Evolutionary conservation across 1,284 basidiomycete species (phyloP).

Genomic region (Pseudozyma hubeiensis): DNA sequence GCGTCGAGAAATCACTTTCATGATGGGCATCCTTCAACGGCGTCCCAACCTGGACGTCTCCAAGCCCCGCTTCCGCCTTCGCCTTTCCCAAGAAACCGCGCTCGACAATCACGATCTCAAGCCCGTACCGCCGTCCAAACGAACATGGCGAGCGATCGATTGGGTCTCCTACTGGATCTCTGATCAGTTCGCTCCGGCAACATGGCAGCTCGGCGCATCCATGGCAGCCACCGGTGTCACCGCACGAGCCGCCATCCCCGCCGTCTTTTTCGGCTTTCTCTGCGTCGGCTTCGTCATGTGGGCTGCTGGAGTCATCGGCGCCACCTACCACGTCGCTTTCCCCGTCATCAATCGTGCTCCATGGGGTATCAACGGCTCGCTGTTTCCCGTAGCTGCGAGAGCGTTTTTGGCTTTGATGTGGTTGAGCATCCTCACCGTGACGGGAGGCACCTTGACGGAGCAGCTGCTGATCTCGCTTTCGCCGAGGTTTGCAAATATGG

Average conservation of each 20-base stretch:
- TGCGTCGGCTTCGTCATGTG: conserved; percentile 35
- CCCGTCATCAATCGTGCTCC: conserved; percentile 36
- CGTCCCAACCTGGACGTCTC: background rate
- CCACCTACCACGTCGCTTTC: conserved; percentile 38
- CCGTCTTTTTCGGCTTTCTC: conserved; percentile 30
- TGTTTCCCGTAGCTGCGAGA: conserved; percentile 20
- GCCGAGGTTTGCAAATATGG: conserved; percentile 27
- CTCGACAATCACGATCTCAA: conserved; percentile 34
- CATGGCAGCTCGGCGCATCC: conserved; percentile 32
- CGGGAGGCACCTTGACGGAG: conserved; percentile 23
- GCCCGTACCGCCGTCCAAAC: conserved; percentile 13
- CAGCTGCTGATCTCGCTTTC: conserved; percentile 23
- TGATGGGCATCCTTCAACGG: conserved; percentile 7
- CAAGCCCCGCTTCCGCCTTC: conserved; percentile 9
- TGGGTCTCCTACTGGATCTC: conserved; percentile 43
- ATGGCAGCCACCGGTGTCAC: conserved; percentile 35
- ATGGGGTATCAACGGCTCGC: conserved; percentile 28
- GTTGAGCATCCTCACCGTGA: conserved; percentile 29
- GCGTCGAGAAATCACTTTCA: background rate
- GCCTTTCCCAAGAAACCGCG: conserved; percentile 31
- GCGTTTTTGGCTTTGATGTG: conserved; percentile 32
- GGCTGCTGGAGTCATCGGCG: conserved; percentile 28
- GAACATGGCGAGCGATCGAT: conserved; percentile 24
- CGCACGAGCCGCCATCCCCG: conserved; percentile 23
- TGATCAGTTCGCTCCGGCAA: conserved; percentile 37